Evolutionary conservation across 1,284 basidiomycete genomes (phyloP), one percentile per base, ranked within the genome.

Genomic region (Pseudozyma sp.): DNA sequence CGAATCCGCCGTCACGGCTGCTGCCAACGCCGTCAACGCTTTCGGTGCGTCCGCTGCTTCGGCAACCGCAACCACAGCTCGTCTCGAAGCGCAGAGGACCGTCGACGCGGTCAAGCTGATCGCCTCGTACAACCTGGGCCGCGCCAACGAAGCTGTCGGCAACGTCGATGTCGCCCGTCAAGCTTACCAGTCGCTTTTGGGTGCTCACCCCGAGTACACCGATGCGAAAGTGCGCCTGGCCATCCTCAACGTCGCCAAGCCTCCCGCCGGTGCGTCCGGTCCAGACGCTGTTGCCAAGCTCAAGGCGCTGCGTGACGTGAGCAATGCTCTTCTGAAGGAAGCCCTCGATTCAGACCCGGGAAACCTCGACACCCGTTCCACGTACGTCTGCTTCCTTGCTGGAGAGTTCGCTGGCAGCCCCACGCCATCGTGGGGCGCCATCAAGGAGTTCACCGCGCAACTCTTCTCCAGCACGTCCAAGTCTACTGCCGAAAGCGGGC

Each of bases 171-270:
- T 77, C 30, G 82, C 82, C 17, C 68, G 72, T 14, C 61, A 78
- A 45, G 81, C 81, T 1, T 84, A 81, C 65, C 60, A 75, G 8
- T 77, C 75, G 19, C 65, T 84, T 47, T 56, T 84, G 24, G 53
- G 61, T 17, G 77, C 57, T 30, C 82, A 84, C 49, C 79, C 82
- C n/a, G 82, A 83, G 64, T 84, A 82, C 48, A 78, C 78, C 13
- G 81, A 83, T 49, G 82, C 81, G 48, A 81, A 80, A 24, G 79
- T 82, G 16, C 81, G 82, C n/a, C 68, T 80, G 30, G 82, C 82
- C 0, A 66, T 80, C 48, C 70, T 84, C 49, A 67, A 81, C 51
- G 68, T 72, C 9, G 73, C 73, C 19, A 58, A 72, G 10, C 55
- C 64, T 19, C 64, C 65, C 0, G 54, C 54, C 14, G 45, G 46